These are phyloP conservation scores for Trichoderma semiorbis DNA, from an alignment of 2,329 filamentous ascomycete species.

Conservation along the genomic window DNA sequence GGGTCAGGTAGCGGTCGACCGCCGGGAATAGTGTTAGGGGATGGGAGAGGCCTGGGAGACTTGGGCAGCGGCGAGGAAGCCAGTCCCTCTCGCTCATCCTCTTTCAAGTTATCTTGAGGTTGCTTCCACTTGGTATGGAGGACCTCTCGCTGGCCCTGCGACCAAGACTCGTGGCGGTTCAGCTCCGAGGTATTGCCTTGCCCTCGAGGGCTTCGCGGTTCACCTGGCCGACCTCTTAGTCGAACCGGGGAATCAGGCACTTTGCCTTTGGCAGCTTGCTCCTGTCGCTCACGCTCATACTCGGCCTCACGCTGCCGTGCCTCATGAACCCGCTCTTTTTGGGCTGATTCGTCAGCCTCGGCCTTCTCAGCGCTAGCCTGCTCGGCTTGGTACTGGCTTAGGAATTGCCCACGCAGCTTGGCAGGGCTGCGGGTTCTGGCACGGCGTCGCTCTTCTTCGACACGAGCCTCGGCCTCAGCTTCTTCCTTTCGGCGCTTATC, in stretches of 20 bases:
- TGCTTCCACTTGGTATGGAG: constrained; percentile 53
- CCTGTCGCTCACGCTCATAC: constrained; percentile 56
- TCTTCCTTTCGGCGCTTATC: constrained; percentile 70
- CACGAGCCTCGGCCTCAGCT: constrained; percentile 63
- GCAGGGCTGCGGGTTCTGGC: constrained; percentile 62
- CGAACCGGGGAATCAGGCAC: constrained; percentile 26
- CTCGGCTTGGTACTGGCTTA: constrained; percentile 81
- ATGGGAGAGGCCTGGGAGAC: constrained; percentile 43
- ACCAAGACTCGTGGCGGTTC: constrained; percentile 60
- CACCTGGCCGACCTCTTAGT: constrained; percentile 23
- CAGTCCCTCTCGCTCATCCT: constrained; percentile 26
- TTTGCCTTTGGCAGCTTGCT: constrained; percentile 42
- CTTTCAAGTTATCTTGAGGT: constrained; percentile 36
- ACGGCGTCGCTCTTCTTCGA: constrained; percentile 64
- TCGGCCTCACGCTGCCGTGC: constrained; percentile 61
- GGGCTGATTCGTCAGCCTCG: constrained; percentile 38
- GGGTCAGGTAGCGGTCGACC: constrained; percentile 55
- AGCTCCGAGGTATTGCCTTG: constrained; percentile 23
- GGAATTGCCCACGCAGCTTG: constrained; percentile 74
- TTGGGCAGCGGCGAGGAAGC: constrained; percentile 25
- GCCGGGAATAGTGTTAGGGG: constrained; percentile 35
- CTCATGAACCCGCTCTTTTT: constrained; percentile 70
- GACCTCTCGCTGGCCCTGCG: constrained; percentile 61
- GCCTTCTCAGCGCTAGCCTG: constrained; percentile 38
- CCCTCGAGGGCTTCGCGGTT: constrained; percentile 1